These are phyloP conservation scores for Jaapia argillacea DNA, from an alignment of 768 basidiomycete species.

Conservation along the genomic window DNA sequence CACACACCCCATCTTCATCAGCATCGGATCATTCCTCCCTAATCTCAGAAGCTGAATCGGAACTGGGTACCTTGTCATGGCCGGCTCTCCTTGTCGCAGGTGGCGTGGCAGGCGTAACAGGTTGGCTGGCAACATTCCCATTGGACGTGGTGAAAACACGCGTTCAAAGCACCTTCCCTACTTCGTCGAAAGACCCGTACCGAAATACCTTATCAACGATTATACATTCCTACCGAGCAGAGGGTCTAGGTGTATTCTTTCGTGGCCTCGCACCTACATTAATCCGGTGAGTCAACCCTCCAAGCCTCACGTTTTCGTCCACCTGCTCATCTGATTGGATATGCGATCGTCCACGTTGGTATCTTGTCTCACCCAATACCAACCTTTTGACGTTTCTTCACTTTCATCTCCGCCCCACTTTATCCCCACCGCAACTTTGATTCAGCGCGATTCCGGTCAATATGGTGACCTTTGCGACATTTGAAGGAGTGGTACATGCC, in stretches of 20 bases:
- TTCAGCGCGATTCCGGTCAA: slow-evolving; percentile 76
- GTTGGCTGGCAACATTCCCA: slow-evolving; percentile 80
- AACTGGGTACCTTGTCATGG: slow-evolving; percentile 33
- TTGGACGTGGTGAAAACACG: slow-evolving; percentile 88
- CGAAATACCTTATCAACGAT: slow-evolving; percentile 49
- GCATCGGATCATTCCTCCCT: slow-evolving; percentile 23
- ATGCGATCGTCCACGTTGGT: too few relatives aligned
- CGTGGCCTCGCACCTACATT: slow-evolving; percentile 73
- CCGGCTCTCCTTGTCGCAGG: slow-evolving; percentile 60
- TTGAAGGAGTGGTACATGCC: slow-evolving; percentile 46
- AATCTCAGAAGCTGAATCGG: slow-evolving; percentile 29
- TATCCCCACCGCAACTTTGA: slow-evolving; percentile 1
- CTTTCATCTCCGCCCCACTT: neutral
- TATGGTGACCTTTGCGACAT: slow-evolving; percentile 71
- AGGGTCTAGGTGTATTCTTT: slow-evolving; percentile 66
- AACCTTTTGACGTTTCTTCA: neutral
- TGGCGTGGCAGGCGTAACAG: slow-evolving; percentile 64
- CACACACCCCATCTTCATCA: slow-evolving; percentile 10
- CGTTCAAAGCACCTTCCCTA: slow-evolving; percentile 46
- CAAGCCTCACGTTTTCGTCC: too few relatives aligned
- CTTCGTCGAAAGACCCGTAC: slow-evolving; percentile 36
- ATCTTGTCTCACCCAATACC: too few relatives aligned
- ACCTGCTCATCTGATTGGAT: too few relatives aligned
- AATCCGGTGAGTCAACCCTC: slow-evolving; percentile 47
- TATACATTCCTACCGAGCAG: slow-evolving; percentile 45